Evolutionary conservation across 2,329 filamentous ascomycete genomes (phyloP), one percentile per base, ranked within the genome.

Genomic region (Ophiobolus disseminans): DNA sequence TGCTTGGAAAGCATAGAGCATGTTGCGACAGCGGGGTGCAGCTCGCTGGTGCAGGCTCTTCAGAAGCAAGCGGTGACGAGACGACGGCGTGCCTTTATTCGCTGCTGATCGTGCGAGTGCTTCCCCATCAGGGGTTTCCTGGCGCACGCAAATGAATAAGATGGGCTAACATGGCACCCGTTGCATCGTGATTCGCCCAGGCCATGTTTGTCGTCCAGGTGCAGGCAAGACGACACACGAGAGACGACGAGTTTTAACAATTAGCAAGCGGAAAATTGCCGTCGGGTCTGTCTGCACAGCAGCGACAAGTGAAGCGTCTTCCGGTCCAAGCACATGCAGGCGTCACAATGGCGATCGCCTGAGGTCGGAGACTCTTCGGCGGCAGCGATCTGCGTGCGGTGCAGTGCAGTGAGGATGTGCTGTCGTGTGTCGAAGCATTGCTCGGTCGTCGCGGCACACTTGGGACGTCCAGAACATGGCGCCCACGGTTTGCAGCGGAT

Each of bases 91-190:
- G 3, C 5, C 21, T n/a, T 28, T 9, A 47, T 40, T 41, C 37
- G 38, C 30, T 32, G 37, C 11, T 8, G 16, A 35, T 26, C 9
- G 19, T 3, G 26, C 22, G 14, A 26, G n/a, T 35, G 48, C 20
- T 16, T 44, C 32, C 37, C 46, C 32, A 47, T 40, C 46, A 50
- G 44, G 65, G 60, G 44, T 17, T n/a, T 36, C 62, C 66, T 52
- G 51, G 68, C 32, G 28, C 26, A 39, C 32, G 53, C 58, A 70
- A 68, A 70, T 72, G 66, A 70, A 66, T 50, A 56, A 55, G 43
- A 53, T 40, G 56, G 43, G 50, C 58, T 61, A 57, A 62, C 49
- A 48, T 45, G 54, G 57, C 20, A 31, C 40, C 55, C 49, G 55
- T 34, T 20, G 55, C 31, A 36, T 26, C 30, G 40, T 43, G 40